Base-by-base conservation (phyloP, 352 stramenopile genomes). In the Pseudoperonospora humuli region DNA sequence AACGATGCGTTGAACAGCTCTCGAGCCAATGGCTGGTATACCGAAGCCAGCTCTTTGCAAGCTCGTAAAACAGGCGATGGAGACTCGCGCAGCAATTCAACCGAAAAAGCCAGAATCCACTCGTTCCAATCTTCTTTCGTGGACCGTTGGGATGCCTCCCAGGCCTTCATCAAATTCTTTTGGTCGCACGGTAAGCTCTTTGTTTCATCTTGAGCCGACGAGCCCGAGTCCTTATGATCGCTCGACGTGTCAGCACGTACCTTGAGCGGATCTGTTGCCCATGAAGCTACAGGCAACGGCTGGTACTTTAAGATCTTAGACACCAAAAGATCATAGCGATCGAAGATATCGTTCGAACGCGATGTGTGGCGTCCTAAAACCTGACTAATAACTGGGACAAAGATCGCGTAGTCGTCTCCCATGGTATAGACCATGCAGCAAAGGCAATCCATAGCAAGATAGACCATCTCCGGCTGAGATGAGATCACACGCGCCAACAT, bases 1-100 rank as follows among this genome's bases (percentile, higher is more conserved):
- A 99, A 99, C 7, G 96, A 97, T 11, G 96, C 95, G 61, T 98
- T 98, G 60, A 99, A 99, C 1, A 99, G 71, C 61, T 99, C 96
- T 29, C 90, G 72, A 1, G 96, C 95, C 14, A 99, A 72, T n/a
- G 96, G 95, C 35, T 98, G 91, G 61, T 99, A 99, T 29, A 97
- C 95, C 38, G 97, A 95, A 13, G 96, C 96, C 19, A 99, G 74
- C 55, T 95, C 88, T 36, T 95, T 94, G 61, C 93, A 98, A 13
- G 90, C 85, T 25, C 96, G 73, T 24, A 99, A 72, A 15, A 97
- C 94, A 24, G 93, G 82, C 6, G 89, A 97, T 11, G 97, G 96
- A 3, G 93, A 97, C 61, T 99, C 95, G 27, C 95, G 86, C 5
- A 99, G 67, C 21, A 99, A 70, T 64, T 99, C 87, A 24, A 99